phyloP scores from a whole-genome alignment of 257 asterid species.

The Cruciata laevipes region DNA sequence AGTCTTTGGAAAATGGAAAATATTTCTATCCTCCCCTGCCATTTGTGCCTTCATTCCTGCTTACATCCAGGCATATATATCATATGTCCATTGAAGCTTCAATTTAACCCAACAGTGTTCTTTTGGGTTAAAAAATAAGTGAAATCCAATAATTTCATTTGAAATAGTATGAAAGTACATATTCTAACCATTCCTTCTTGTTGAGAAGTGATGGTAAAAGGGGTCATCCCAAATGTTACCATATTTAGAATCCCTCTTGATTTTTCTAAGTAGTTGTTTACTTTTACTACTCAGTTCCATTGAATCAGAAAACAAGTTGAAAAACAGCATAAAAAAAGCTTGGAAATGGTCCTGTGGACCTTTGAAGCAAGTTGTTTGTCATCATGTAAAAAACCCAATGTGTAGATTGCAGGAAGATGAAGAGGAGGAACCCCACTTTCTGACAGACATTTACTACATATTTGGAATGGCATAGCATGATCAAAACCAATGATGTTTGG shows the following conservation, averaged over 20 bases:
- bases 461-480: slow-evolving; percentile 12
- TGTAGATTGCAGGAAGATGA: neutral
- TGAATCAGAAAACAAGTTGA: neutral
- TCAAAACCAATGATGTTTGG: slow-evolving; percentile 5
- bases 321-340: neutral
- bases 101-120: neutral
- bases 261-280: neutral
- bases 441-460: slow-evolving; percentile 1
- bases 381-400: neutral
- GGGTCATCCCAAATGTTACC: neutral
- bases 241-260: neutral
- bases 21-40: slow-evolving; percentile 17
- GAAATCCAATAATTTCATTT: no score
- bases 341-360: slow-evolving; percentile 1
- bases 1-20: slow-evolving; percentile 25
- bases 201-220: neutral
- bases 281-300: neutral
- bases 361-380: neutral
- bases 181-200: neutral
- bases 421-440: slow-evolving; percentile 2
- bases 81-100: slow-evolving; percentile 18
- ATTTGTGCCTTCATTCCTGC: slow-evolving; percentile 24
- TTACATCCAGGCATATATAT: slow-evolving; percentile 15
- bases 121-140: neutral
- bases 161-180: neutral